Evolutionary conservation across 75 land plant genomes (phyloP).

Genomic region (Isoetes taiwanensis): DNA sequence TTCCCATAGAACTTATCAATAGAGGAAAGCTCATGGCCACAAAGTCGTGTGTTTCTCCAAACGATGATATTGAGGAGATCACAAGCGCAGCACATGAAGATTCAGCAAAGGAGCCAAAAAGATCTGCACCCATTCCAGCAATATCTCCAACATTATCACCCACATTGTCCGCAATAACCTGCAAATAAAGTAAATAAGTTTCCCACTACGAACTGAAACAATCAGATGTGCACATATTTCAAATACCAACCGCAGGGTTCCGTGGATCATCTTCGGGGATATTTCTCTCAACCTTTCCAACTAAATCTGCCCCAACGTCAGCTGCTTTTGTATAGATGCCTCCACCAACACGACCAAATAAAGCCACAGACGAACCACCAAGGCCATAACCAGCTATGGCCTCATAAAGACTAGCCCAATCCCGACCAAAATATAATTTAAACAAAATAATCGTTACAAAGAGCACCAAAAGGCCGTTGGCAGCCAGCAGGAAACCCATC

Average conservation of each 20-base stretch:
- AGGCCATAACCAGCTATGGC: constrained; percentile 88
- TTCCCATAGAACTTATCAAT: constrained; percentile 61
- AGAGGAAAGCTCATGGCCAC: constrained; percentile 48
- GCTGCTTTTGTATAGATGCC: constrained; percentile 57
- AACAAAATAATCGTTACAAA: constrained; percentile 42
- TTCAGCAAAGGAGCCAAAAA: constrained; percentile 67
- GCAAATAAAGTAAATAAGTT: too few species aligned
- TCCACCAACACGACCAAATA: constrained; percentile 68
- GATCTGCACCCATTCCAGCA: constrained; percentile 79
- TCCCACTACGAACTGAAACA: too few species aligned
- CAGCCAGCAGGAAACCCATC: constrained; percentile 46
- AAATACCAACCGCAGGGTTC: constrained; percentile 52
- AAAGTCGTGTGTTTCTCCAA: constrained; percentile 39
- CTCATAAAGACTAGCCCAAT: constrained; percentile 63
- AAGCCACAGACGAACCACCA: constrained; percentile 82
- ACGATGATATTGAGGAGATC: constrained; percentile 55
- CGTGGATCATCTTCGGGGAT: constrained; percentile 92
- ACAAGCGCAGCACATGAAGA: constrained; percentile 61
- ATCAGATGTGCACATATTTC: not conserved
- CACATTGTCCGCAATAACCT: constrained; percentile 74
- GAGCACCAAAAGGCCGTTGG: constrained; percentile 50
- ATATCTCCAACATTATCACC: constrained; percentile 79
- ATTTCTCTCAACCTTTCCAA: constrained; percentile 63
- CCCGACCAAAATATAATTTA: constrained; percentile 44
- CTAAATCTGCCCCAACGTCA: constrained; percentile 71